Percentiles rank a stretch among this genome's conserved stretches.
Evolutionary conservation across 257 asterid genomes (phyloP).

Genomic region (Oldenlandia corymbosa): DNA sequence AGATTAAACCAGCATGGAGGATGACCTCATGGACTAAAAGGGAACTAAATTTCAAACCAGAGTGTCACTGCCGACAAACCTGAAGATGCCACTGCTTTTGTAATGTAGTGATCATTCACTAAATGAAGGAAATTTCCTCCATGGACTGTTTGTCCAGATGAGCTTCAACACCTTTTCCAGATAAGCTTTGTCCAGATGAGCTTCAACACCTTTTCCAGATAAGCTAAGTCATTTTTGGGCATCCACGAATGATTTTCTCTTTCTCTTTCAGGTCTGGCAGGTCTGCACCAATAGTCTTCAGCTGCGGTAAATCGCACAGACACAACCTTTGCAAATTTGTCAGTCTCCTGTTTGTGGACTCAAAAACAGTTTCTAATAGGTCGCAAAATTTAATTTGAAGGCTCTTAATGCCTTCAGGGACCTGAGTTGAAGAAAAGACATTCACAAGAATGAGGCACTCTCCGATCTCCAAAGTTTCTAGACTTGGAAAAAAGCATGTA

Average conservation of each 20-base stretch:
- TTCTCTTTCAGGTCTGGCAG: background rate
- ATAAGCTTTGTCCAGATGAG: background rate
- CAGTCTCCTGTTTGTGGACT: background rate
- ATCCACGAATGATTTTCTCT: constrained; percentile 3
- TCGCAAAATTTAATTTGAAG: constrained; percentile 23
- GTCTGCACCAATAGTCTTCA: background rate
- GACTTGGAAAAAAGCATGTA: constrained; percentile 6
- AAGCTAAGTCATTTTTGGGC: constrained; percentile 8
- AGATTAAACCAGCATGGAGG: background rate
- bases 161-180: too few relatives aligned
- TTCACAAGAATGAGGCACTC: constrained; percentile 29
- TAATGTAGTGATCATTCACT: background rate
- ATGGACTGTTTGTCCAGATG: background rate
- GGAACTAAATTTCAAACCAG: background rate
- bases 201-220: background rate
- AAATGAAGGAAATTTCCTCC: background rate
- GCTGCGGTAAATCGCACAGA: constrained; percentile 14
- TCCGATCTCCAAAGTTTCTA: constrained; percentile 26
- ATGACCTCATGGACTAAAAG: background rate
- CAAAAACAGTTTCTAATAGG: constrained; percentile 15
- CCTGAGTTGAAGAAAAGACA: constrained; percentile 7
- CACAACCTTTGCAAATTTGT: background rate
- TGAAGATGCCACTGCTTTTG: background rate
- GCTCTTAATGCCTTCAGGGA: background rate
- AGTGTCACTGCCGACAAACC: background rate